Evolutionary conservation across 768 basidiomycete genomes (phyloP), one percentile per base, ranked within the genome.

Genomic region (Mrakia gelida): DNA sequence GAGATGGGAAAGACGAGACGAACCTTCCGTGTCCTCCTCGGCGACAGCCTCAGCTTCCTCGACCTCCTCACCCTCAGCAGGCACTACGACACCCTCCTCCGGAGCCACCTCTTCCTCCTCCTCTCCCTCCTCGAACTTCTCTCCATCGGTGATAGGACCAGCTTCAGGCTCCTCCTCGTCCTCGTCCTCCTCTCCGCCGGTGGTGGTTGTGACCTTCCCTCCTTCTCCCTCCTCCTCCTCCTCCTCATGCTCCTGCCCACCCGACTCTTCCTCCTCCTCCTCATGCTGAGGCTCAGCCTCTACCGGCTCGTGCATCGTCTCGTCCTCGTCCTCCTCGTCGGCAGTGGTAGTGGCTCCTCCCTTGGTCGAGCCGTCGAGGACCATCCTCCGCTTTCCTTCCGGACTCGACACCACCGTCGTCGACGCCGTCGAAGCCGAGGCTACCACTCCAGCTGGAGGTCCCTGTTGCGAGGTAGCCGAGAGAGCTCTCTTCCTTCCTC

Each of bases 1-100:
- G 41, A 43, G 49, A 21, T 13, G 26, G 43, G 18, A 28, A 0
- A 21, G 43, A 8, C 28, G 26, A 43, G 28, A 73, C 77, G 28
- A 16, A 78, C 73, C 62, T 52, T 78, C 73, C 26, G 28, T 38
- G 16, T 70, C 73, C 30, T 45, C 52, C 21, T 59, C 73, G 21
- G 23, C 52, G n/a, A 68, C 45, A 23, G 54, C 63, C 18, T 71
- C 70, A 16, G 73, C 77, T 28, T 45, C 52, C 13, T 59, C 73
- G 13, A 45, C 52, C 15, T 54, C 41, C 18, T 49, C 52, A 7
- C 54, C 70, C 1, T 52, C 80, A 16, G 70, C 79, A 41, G 61
- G 74, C 34, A 71, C 21, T 28, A n/a, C 78, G n/a, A 72, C 81
- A 52, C 72, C 76, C 15, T 72, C 81, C 2, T 65, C 80, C 3